Evolutionary conservation across 2,329 filamentous ascomycete genomes (phyloP).

Genomic region (Fusarium denticulatum): DNA sequence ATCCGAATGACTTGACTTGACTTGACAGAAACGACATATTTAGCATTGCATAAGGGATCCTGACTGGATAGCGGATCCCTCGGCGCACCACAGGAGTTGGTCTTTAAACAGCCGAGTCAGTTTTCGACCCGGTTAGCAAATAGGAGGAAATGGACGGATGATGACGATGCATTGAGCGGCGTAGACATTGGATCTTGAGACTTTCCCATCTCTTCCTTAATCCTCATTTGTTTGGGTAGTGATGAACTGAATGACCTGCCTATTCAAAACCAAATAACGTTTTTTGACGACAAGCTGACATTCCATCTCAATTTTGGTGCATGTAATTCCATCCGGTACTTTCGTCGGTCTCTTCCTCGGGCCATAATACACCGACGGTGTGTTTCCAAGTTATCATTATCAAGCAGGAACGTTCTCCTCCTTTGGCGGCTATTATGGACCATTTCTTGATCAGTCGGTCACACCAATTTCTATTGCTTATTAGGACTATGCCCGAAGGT

Average conservation of each 20-base stretch:
- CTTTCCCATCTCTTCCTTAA: slow-evolving; percentile 13
- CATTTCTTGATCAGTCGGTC: not conserved
- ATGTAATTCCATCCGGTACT: not conserved
- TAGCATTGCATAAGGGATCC: slow-evolving; percentile 40
- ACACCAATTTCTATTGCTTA: not conserved
- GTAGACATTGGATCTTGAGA: slow-evolving; percentile 11
- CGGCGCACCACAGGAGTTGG: slow-evolving; percentile 36
- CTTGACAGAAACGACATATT: slow-evolving; percentile 7
- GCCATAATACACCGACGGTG: not conserved
- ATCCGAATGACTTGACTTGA: slow-evolving; percentile 2
- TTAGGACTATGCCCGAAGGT: not conserved
- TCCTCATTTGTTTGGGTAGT: slow-evolving; percentile 15
- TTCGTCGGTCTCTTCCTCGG: not conserved
- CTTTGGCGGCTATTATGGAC: not conserved
- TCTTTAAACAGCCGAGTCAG: slow-evolving; percentile 19
- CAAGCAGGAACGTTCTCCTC: slow-evolving; percentile 3
- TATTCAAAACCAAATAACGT: slow-evolving; percentile 16
- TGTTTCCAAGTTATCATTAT: slow-evolving; percentile 4
- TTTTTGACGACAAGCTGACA: slow-evolving; percentile 21
- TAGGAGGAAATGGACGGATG: slow-evolving; percentile 23
- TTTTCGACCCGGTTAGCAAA: slow-evolving; percentile 32
- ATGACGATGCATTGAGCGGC: slow-evolving; percentile 38
- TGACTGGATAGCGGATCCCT: slow-evolving; percentile 33
- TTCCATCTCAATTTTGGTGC: slow-evolving; percentile 20
- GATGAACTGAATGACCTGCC: slow-evolving; percentile 28